Base-by-base conservation (phyloP, 1,284 basidiomycete species). In the Moesziomyces globuligerus region DNA sequence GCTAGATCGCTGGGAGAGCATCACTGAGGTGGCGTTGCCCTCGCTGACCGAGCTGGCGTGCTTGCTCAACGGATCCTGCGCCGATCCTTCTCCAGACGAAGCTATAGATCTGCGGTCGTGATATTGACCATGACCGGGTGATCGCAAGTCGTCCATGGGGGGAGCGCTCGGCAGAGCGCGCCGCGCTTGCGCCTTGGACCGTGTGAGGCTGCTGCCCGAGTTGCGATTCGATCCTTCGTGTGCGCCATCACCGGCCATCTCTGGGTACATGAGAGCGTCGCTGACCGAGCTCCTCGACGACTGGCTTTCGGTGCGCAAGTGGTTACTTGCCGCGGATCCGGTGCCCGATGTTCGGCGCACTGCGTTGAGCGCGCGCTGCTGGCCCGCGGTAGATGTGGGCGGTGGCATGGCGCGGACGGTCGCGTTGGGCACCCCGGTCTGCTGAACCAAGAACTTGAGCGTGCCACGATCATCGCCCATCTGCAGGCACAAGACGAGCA, bases 401-500 rank as follows among this genome's bases (percentile, higher is more conserved):
- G 75, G 75, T 8, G 72, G 66, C 62, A 76, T 48, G 23, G 71
- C 66, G 34, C 68, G 57, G 9, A 51, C 54, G 7, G 52, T 65
- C 8, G 70, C 41, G 21, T 74, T 57, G 36, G 53, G 25, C 5
- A 72, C 72, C 10, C 64, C 66, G 7, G 55, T 69, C 37, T 76
- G 64, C 38, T 76, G 62, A 15, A 82, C 69, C 39, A 79, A 58
- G 42, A 82, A 82, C 48, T 82, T 82, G 59, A 82, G 67, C 1
- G 72, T 77, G 58, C 80, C 80, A 21, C 69, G 75, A 37, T 81
- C 75, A 48, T 82, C 80, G 36, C 80, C 80, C 46, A 76, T 54
- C 55, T 79, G 72, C n/a, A 78, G 64, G 32, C 80, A 82, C 11
- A 81, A 48, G 7, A 78, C 78, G 20, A 81, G 69, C 25, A 82